These are phyloP conservation scores for Sporothrix inflata DNA, from an alignment of 2,329 filamentous ascomycete species.

Conservation along the genomic window DNA sequence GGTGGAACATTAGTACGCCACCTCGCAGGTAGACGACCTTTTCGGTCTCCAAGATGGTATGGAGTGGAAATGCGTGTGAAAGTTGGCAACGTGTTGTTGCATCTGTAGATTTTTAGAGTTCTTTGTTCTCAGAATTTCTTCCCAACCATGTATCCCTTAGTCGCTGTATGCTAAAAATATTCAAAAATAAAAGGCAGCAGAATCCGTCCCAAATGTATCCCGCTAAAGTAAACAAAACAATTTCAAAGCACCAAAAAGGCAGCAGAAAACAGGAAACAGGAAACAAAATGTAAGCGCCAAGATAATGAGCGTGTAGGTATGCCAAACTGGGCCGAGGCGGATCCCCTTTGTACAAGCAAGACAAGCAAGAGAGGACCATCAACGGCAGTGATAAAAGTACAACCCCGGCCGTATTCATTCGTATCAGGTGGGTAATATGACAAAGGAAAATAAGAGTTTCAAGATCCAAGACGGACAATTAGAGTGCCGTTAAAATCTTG, in stretches of 20 bases:
- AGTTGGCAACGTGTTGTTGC: not conserved
- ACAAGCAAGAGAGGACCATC: not conserved
- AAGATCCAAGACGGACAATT: not conserved
- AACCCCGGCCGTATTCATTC: constrained; percentile 11
- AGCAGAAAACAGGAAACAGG: not conserved
- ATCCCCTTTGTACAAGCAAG: too few relatives aligned
- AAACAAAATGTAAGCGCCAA: not conserved
- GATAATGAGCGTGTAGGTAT: not conserved
- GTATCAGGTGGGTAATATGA: not conserved
- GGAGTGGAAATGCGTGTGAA: not conserved
- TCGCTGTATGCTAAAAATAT: not conserved
- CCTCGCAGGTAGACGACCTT: not conserved
- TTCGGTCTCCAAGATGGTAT: too few relatives aligned
- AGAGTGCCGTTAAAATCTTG: not conserved
- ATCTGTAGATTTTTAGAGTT: not conserved
- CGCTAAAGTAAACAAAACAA: not conserved
- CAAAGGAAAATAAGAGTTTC: not conserved
- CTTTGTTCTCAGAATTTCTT: not conserved
- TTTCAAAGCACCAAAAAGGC: not conserved
- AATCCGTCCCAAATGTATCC: not conserved
- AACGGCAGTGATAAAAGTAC: not conserved
- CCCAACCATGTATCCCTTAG: not conserved
- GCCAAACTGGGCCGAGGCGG: not conserved
- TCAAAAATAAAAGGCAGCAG: not conserved
- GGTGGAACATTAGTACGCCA: not conserved